These are phyloP conservation scores for Dendrobium nobile DNA, from an alignment of 106 monocot species.

Conservation along the genomic window DNA sequence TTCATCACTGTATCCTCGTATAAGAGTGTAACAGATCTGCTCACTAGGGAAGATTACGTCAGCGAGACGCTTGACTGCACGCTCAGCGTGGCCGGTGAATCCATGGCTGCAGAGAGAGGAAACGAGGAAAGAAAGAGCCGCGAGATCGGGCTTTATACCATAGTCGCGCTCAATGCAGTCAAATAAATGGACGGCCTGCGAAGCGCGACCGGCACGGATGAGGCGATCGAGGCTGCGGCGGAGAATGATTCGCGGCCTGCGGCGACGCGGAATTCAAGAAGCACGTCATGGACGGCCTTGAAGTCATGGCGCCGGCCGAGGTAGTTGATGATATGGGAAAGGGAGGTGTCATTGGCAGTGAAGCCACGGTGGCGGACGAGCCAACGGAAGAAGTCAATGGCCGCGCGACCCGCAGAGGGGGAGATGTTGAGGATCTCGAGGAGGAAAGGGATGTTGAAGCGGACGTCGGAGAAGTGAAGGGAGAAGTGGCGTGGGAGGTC, in stretches of 20 bases:
- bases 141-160: constrained; percentile 19
- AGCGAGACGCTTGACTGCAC: constrained; percentile 35
- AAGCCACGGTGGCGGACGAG: constrained; percentile 46
- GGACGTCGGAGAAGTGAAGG: constrained; percentile 81
- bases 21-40: constrained; percentile 59
- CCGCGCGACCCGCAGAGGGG: constrained; percentile 54
- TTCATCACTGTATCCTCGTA: constrained; percentile 53
- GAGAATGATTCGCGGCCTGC: constrained; percentile 36
- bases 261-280: constrained; percentile 42
- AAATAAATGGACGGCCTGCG: constrained; percentile 53
- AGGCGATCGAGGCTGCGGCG: constrained; percentile 47
- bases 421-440: constrained; percentile 50
- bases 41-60: constrained; percentile 54
- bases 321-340: constrained; percentile 53
- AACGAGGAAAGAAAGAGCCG: constrained; percentile 35
- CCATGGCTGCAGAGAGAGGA: constrained; percentile 38
- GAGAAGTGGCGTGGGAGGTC: constrained; percentile 50
- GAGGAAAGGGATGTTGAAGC: constrained; percentile 50
- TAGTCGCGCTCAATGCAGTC: constrained; percentile 22
- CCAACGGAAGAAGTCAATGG: constrained; percentile 56
- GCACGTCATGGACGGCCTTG: constrained; percentile 39
- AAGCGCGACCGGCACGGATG: constrained; percentile 56
- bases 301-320: constrained; percentile 75
- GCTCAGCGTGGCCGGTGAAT: constrained; percentile 53
- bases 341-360: constrained; percentile 42